A percentile compares a stretch with the other conserved stretches of the same genome.
Conservation (phyloP, 2,329 filamentous ascomycete genomes). For the Ophiobolus disseminans region DNA sequence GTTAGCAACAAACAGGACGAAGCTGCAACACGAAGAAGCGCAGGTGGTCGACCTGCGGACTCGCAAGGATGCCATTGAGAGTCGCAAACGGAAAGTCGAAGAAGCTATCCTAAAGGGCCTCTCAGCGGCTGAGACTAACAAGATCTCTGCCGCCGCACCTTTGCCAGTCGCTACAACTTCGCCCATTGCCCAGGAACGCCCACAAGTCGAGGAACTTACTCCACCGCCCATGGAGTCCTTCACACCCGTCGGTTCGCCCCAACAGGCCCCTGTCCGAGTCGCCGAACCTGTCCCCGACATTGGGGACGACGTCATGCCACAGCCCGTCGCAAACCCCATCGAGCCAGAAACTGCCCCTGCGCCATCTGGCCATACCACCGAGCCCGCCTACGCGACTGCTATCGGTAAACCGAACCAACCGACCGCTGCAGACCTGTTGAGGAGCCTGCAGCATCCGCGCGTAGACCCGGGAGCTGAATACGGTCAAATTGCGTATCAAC, state of each 20-base stretch:
- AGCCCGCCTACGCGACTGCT: constrained; percentile 29
- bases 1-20: constrained; percentile 73
- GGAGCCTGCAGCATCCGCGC: constrained; percentile 37
- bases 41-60: constrained; percentile 68
- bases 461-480: constrained; percentile 32
- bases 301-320: constrained; percentile 38
- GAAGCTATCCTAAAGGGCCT: constrained; percentile 88
- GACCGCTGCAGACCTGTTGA: constrained; percentile 40
- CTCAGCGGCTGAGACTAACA: constrained; percentile 64
- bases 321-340: constrained; percentile 33
- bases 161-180: constrained; percentile 31
- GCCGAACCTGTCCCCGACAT: constrained; percentile 30
- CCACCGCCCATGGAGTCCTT: constrained; percentile 71
- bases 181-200: constrained; percentile 64
- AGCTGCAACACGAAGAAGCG: constrained; percentile 73
- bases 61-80: constrained; percentile 76
- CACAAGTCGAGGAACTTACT: constrained; percentile 85
- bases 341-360: constrained; percentile 34
- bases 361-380: constrained; percentile 22
- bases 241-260: constrained; percentile 60
- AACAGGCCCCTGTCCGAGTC: constrained; percentile 16
- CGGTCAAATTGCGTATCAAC: constrained; percentile 30
- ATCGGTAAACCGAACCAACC: constrained; percentile 27
- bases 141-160: constrained; percentile 52
- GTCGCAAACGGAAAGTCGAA: constrained; percentile 87